Evolutionary conservation across 495 filamentous ascomycete species (phyloP), one percentile per base, ranked within the genome.

Genomic region (Penicillium tannophilum): DNA sequence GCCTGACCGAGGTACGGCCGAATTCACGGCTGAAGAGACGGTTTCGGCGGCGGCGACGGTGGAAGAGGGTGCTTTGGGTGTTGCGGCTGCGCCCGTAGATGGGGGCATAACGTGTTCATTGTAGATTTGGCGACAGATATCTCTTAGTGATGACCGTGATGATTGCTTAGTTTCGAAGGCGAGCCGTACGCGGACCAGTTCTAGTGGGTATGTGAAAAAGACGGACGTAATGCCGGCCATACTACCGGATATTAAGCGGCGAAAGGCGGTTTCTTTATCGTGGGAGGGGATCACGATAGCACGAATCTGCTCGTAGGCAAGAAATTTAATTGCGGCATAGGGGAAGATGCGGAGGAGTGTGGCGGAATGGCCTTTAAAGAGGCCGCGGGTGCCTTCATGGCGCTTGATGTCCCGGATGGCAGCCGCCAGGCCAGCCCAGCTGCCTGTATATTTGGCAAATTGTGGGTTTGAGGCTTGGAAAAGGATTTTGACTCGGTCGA

Each of bases 401-500:
- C 72, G 76, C 53, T 92, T 91, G 64, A 98, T 98, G 59, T 92
- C 90, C 56, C 82, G 82, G 63, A 98, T 87, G 9, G 94, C 93
- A 33, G 78, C 74, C 4, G 82, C 79, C 11, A 94, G 83, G 30
- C 94, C 94, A 59, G 81, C 80, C 91, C 92, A 97, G 36, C 86
- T 90, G 42, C 92, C 90, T 0, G 89, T 85, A 71, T 98, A 98
- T 75, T 94, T 96, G 30, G 87, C 80, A 70, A 96, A 98, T 63
- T 95, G 88, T 5, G 94, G 94, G 68, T 92, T 97, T 56, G 89
- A 90, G 52, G 94, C 88, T 75, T 98, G 94, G 79, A 98, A 98
- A 51, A 98, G 88, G 70, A 98, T 98, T 73, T 98, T 98, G 68
- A 98, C 94, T 45, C 94, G 88, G 77, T 98, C 94, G 54, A 98